Percentiles rank a stretch among this genome's conserved stretches.
Evolutionary conservation across 1,284 basidiomycete species (phyloP).

Genomic region (Cronartium quercuum): DNA sequence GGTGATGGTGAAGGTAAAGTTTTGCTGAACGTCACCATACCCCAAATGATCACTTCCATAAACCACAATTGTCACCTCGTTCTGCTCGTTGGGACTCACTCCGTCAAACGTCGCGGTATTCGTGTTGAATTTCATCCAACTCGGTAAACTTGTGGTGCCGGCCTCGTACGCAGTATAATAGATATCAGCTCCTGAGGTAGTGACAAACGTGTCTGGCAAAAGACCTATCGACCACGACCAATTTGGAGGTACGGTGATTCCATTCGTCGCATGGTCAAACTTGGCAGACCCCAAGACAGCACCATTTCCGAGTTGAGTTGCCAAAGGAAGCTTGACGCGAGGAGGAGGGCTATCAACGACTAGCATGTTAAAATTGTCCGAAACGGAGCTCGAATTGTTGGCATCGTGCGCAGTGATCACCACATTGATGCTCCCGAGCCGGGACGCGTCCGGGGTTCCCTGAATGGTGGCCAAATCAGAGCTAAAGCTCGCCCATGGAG

Average conservation of each 20-base stretch:
- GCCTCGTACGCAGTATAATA: conserved; percentile 27
- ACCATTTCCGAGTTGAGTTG: conserved; percentile 26
- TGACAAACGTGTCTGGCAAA: conserved; percentile 30
- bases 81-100: conserved; percentile 28
- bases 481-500: conserved; percentile 46
- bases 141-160: conserved; percentile 27
- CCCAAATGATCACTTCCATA: conserved; percentile 37
- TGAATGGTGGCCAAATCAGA: conserved; percentile 41
- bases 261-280: conserved; percentile 19
- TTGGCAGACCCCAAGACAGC: conserved; percentile 29
- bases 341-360: conserved; percentile 20
- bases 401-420: conserved; percentile 6
- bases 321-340: conserved; percentile 16
- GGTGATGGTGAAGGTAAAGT: conserved; percentile 25
- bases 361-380: conserved; percentile 10
- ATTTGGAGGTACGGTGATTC: conserved; percentile 34
- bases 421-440: conserved; percentile 20
- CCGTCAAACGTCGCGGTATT: conserved; percentile 38
- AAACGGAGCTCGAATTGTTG: conserved; percentile 15
- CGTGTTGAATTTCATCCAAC: conserved; percentile 38
- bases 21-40: conserved; percentile 32
- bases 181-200: conserved; percentile 3
- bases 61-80: conserved; percentile 22
- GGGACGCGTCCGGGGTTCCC: conserved; percentile 41
- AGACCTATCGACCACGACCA: conserved; percentile 38